Evolutionary conservation across 768 basidiomycete species (phyloP).

Genomic region (Austroboletus eburneus): DNA sequence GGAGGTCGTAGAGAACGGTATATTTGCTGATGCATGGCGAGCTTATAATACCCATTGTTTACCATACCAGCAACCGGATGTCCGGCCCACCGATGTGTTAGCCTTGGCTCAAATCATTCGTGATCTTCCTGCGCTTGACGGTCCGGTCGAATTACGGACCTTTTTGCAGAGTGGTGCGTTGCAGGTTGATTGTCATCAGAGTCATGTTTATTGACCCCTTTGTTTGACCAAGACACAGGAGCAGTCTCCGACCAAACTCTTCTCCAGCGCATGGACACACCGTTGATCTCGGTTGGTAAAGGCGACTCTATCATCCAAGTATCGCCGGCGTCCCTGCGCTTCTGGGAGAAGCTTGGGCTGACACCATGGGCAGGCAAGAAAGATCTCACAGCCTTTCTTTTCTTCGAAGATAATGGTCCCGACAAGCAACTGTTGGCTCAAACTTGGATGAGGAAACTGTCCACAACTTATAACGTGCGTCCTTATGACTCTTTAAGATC

Average conservation of each 20-base stretch:
- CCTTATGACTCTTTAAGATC: background rate
- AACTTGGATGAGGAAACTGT: conserved; percentile 55
- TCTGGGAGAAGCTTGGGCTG: conserved; percentile 84
- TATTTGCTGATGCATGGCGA: conserved; percentile 68
- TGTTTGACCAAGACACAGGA: background rate
- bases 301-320: conserved; percentile 66
- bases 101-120: conserved; percentile 37
- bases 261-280: conserved; percentile 41
- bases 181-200: background rate
- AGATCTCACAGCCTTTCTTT: conserved; percentile 60
- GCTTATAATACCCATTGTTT: conserved; percentile 30
- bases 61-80: conserved; percentile 25
- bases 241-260: conserved; percentile 5
- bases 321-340: conserved; percentile 64
- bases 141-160: conserved; percentile 39
- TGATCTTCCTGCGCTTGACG: conserved; percentile 34
- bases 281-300: conserved; percentile 64
- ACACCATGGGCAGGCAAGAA: conserved; percentile 68
- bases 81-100: conserved; percentile 60
- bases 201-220: conserved; percentile 1
- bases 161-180: conserved; percentile 42
- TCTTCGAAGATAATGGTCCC: conserved; percentile 60
- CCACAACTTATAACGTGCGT: conserved; percentile 56
- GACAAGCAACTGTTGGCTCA: conserved; percentile 47
- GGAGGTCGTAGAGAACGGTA: conserved; percentile 70